A percentile compares a stretch with the other conserved stretches of the same genome.
These are phyloP conservation scores for Chrysanthemum lavandulifolium DNA, from an alignment of 129 eudicot species.

Conservation along the genomic window DNA sequence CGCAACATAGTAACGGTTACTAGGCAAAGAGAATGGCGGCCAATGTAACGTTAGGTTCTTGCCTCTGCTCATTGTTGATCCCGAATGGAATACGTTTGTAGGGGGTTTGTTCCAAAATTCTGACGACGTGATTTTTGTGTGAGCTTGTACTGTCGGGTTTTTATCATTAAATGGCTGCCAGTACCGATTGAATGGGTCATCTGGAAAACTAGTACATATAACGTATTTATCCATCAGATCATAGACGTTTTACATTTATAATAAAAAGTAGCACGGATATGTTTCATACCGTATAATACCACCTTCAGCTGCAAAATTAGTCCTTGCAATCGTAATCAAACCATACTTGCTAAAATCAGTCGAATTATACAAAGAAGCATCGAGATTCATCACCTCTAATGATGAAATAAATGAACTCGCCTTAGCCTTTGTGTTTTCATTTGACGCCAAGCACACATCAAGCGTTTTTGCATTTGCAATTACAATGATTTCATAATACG, in stretches of 20 bases:
- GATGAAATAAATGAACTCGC: conserved; percentile 67
- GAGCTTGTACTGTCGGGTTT: conserved; percentile 47
- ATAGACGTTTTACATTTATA: background rate
- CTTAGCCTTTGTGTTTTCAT: conserved; percentile 38
- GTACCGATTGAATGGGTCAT: conserved; percentile 66
- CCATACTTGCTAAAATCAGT: conserved; percentile 52
- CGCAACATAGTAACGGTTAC: conserved; percentile 60
- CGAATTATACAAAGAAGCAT: conserved; percentile 57
- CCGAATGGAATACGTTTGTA: conserved; percentile 48
- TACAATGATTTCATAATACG: conserved; percentile 69
- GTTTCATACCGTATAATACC: conserved; percentile 56
- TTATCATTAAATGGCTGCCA: conserved; percentile 69
- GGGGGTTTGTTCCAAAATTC: conserved; percentile 92
- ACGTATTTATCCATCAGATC: conserved; percentile 3
- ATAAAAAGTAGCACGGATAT: background rate
- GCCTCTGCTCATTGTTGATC: conserved; percentile 74
- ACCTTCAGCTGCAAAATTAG: conserved; percentile 47
- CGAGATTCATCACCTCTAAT: conserved; percentile 56
- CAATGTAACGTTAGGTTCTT: conserved; percentile 51
- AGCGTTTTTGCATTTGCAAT: conserved; percentile 40
- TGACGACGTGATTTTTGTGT: conserved; percentile 50
- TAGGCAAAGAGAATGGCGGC: conserved; percentile 73
- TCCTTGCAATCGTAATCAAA: conserved; percentile 63
- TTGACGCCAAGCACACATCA: conserved; percentile 67
- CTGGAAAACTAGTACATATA: conserved; percentile 68